Evolutionary conservation across 139 green algal species (phyloP).

Genomic region (Chlamydomonas applanata): DNA sequence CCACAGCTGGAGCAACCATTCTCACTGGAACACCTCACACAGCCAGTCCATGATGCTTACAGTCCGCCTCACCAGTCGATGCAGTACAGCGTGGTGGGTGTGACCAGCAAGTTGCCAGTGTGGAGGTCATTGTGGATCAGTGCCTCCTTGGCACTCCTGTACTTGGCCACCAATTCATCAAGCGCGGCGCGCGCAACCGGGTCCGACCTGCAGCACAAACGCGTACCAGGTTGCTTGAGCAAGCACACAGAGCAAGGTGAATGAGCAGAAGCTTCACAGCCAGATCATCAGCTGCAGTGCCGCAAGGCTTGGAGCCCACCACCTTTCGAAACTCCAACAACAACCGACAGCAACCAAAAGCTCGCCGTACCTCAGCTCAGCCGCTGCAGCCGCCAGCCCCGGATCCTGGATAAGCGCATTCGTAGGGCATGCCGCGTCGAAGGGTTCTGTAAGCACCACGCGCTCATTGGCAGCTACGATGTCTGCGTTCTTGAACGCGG

Average conservation of each 20-base stretch:
- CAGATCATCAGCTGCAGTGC: too few relatives aligned
- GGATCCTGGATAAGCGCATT: conserved; percentile 11
- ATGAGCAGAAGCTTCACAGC: not conserved
- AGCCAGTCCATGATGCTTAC: not conserved
- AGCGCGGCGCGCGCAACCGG: not conserved
- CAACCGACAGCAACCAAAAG: too few relatives aligned
- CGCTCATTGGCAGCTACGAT: conserved; percentile 36
- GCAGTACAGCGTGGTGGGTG: conserved; percentile 16
- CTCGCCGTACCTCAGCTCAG: conserved; percentile 24
- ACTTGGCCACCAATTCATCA: conserved; percentile 22
- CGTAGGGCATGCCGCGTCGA: conserved; percentile 11
- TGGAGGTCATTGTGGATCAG: conserved; percentile 56
- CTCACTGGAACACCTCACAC: not conserved
- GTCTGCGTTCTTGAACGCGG: conserved; percentile 24
- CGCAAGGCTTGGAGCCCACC: too few relatives aligned
- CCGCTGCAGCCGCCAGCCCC: conserved; percentile 10
- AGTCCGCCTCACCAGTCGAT: conserved; percentile 39
- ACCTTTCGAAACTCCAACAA: too few relatives aligned
- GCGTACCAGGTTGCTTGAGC: not conserved
- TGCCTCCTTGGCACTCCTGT: conserved; percentile 22
- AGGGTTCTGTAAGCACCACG: conserved; percentile 38
- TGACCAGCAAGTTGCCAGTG: conserved; percentile 45
- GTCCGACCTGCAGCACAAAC: conserved; percentile 21
- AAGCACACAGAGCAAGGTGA: not conserved
- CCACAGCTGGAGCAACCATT: not conserved